Base-by-base conservation (phyloP, 495 filamentous ascomycete species). In the Xylaria sp. region DNA sequence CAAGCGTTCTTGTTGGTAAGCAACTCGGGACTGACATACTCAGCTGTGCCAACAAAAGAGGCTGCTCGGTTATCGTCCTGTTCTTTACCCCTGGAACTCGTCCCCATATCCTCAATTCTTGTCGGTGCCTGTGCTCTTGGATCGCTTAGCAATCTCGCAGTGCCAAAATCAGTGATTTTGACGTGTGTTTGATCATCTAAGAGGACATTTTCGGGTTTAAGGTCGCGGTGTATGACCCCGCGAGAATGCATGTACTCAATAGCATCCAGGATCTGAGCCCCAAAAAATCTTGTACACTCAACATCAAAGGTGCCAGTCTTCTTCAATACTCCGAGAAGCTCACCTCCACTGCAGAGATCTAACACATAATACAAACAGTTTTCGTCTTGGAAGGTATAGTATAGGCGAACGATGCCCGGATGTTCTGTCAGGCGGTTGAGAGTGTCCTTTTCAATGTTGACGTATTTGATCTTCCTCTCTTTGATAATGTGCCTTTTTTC, bases 401-500 rank as follows among this genome's bases (percentile, higher is more conserved):
- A 99, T 48, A 99, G 87, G 67, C 97, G 92, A 64, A 99, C 95
- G 73, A 99, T 94, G 14, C 97, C 97, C 11, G 97, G 97, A 76
- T 99, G 97, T 62, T 98, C 96, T 19, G 94, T 97, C 64, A 99
- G 83, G 70, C 95, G 90, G 77, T 99, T 99, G 43, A 99, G 86
- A 12, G 97, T 97, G 81, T 99, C 94, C 83, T 97, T 98, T 82
- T 99, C 97, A 73, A 99, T 98, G 80, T 98, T 98, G 78, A 99
- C 97, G 79, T 99, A 99, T 85, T 99, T 99, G 73, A 99, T 97
- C 85, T 99, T 99, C 81, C 95, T 97, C 82, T 99, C 97, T 84
- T 98, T 98, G 85, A 99, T 98, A 75, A 99, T 99, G 81, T 99
- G 97, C 73, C 94, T 90, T 83, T 99, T 99, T 82, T 98, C 96